Evolutionary conservation across 1,284 basidiomycete species (phyloP), one percentile per base, ranked within the genome.

Genomic region (Cerrena zonata): DNA sequence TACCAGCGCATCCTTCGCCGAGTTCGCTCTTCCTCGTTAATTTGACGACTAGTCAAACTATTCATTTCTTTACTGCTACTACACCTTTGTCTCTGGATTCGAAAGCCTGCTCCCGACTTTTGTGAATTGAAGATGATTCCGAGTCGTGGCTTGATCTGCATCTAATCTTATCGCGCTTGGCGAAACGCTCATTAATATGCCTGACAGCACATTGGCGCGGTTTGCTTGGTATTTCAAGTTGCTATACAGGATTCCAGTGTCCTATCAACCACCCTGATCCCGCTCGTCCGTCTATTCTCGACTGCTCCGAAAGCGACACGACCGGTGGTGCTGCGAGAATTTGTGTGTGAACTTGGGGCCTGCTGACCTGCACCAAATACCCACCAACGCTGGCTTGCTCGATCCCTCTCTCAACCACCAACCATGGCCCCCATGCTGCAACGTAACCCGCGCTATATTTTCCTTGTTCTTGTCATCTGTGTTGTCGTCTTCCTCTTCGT

Each of bases 381-480:
- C 7, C 30, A 7, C 7, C 30, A 34, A 34, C 30, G 30, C 30
- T 34, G 30, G 30, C 7, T 15, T 7, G 15, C 7, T 15, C 15
- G 7, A 34, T 7, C 7, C 30, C 15, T 7, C 7, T 7, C 30
- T 40, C 18, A 7, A 5, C 5, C 39, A 5, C 18, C 39, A 15
- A 40, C 39, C 13, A 40, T 40, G 39, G 15, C 39, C 10, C 10
- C 19, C 10, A 15, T 40, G 21, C 19, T 22, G 7, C 39, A 40
- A 22, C 46, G 47, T 15, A 49, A 43, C 40, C 27, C 47, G 39
- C 47, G 47, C 4, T 42, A 49, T 36, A 24, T 39, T 21, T n/a
- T 49, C 18, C 7, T 49, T 4, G 23, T 49, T 4, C 4, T 49
- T 23, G 40, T 39, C n/a, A 18, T 49, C 37, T 23, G 25, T 21